phyloP scores from a whole-genome alignment of 2,329 filamentous ascomycete species.

The Grosmannia clavigera region DNA sequence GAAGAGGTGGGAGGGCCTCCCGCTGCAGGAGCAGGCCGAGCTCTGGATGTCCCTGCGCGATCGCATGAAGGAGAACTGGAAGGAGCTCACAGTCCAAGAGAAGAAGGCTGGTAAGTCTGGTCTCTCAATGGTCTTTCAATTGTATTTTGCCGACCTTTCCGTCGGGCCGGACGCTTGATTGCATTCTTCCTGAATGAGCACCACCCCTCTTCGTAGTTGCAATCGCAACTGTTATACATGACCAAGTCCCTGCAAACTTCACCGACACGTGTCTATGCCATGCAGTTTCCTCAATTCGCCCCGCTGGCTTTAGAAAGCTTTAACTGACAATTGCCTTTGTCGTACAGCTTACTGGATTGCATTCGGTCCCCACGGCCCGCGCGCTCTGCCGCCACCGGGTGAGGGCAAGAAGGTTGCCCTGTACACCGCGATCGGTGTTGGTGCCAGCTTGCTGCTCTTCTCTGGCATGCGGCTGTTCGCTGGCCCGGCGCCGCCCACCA shows the following conservation, averaged over 20 bases:
- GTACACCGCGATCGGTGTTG: constrained; percentile 58
- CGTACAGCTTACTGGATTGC: constrained; percentile 91
- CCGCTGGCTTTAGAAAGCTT: too few relatives aligned
- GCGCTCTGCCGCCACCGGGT: constrained; percentile 68
- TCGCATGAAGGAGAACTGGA: constrained; percentile 97
- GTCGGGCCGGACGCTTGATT: not conserved
- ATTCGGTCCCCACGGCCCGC: constrained; percentile 92
- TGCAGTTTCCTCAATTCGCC: not conserved
- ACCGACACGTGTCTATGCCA: not conserved
- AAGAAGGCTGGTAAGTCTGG: constrained; percentile 90
- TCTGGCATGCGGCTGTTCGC: constrained; percentile 58
- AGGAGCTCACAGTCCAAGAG: constrained; percentile 87
- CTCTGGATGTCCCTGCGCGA: constrained; percentile 97
- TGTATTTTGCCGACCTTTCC: not conserved
- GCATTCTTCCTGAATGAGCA: not conserved
- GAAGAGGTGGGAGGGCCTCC: constrained; percentile 98
- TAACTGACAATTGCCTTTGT: not conserved
- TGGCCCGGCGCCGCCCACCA: constrained; percentile 63
- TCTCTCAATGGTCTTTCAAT: not conserved
- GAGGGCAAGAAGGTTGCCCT: constrained; percentile 69
- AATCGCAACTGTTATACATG: not conserved
- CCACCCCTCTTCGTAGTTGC: not conserved
- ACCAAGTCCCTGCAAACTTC: not conserved
- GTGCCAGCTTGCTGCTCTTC: constrained; percentile 60
- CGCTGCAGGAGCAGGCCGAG: constrained; percentile 97